These are phyloP conservation scores for Ogataea neopini DNA, from an alignment of 805 yeast genomes.

Conservation along the genomic window DNA sequence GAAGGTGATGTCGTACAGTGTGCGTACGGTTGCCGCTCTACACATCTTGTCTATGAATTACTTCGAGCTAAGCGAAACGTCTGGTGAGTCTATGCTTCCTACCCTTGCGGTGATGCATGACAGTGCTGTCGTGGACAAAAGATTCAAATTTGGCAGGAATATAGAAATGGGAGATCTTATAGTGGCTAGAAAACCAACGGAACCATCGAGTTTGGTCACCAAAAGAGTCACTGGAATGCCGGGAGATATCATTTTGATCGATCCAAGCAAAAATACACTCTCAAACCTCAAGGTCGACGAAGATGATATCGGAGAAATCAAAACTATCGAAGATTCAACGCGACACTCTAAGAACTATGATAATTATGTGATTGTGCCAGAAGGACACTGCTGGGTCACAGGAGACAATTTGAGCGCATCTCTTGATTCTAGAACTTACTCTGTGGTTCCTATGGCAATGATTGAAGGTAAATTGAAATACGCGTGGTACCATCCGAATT, in stretches of 20 bases:
- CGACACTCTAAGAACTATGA: conserved; percentile 30
- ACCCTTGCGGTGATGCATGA: conserved; percentile 75
- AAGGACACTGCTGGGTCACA: conserved; percentile 96
- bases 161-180: conserved; percentile 81
- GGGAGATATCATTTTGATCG: conserved; percentile 80
- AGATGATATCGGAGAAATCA: conserved; percentile 18
- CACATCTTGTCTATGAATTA: conserved; percentile 49
- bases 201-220: conserved; percentile 82
- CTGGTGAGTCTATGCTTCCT: conserved; percentile 96
- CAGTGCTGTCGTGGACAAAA: conserved; percentile 74
- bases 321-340: conserved; percentile 7
- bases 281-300: conserved; percentile 29
- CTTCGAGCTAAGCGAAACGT: conserved; percentile 52
- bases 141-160: conserved; percentile 61
- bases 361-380: conserved; percentile 75
- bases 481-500: conserved; percentile 51
- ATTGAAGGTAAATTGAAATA: conserved; percentile 86
- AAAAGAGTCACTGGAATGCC: conserved; percentile 96
- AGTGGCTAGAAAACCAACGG: conserved; percentile 88
- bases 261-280: conserved; percentile 66
- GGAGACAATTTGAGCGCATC: conserved; percentile 92
- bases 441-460: conserved; percentile 85
- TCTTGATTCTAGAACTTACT: conserved; percentile 85
- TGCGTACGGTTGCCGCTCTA: conserved; percentile 60
- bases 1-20: conserved; percentile 38